A percentile compares a stretch with the other conserved stretches of the same genome.
phyloP scores from a whole-genome alignment of 768 basidiomycete genomes.

The Lentinus tigrinus region DNA sequence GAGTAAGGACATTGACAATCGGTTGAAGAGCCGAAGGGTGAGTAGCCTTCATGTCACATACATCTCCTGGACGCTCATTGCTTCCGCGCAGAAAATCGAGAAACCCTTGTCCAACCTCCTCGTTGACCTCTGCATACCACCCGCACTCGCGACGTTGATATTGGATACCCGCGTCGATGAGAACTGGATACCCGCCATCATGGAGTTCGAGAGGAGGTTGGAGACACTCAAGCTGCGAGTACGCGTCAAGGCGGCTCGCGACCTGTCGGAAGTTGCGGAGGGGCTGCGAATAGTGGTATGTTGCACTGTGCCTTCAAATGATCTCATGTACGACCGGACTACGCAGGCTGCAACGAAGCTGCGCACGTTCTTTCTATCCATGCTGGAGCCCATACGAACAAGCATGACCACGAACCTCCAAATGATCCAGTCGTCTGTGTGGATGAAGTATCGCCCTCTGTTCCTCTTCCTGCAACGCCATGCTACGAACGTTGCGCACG shows the following conservation, averaged over 20 bases:
- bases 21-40: conserved; percentile 83
- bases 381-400: conserved; percentile 78
- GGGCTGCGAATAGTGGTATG: conserved; percentile 82
- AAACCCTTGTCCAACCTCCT: conserved; percentile 81
- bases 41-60: conserved; percentile 24
- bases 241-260: conserved; percentile 84
- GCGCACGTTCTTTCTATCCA: conserved; percentile 77
- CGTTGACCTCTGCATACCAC: conserved; percentile 79
- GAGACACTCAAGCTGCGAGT: conserved; percentile 67
- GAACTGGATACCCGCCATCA: conserved; percentile 80
- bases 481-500: conserved; percentile 76
- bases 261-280: conserved; percentile 80
- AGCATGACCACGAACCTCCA: conserved; percentile 92
- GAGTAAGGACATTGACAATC: conserved; percentile 87
- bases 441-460: conserved; percentile 79
- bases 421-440: conserved; percentile 82
- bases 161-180: conserved; percentile 86
- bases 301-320: not conserved
- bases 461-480: conserved; percentile 86
- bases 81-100: conserved; percentile 70
- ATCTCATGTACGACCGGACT: not conserved
- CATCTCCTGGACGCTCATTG: not conserved
- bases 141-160: conserved; percentile 69
- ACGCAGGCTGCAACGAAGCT: conserved; percentile 84
- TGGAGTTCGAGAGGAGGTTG: conserved; percentile 78